Percentiles rank a stretch among this genome's conserved stretches.
Conservation (phyloP, 352 stramenopile genomes). For the Pythium sukuiense region DNA sequence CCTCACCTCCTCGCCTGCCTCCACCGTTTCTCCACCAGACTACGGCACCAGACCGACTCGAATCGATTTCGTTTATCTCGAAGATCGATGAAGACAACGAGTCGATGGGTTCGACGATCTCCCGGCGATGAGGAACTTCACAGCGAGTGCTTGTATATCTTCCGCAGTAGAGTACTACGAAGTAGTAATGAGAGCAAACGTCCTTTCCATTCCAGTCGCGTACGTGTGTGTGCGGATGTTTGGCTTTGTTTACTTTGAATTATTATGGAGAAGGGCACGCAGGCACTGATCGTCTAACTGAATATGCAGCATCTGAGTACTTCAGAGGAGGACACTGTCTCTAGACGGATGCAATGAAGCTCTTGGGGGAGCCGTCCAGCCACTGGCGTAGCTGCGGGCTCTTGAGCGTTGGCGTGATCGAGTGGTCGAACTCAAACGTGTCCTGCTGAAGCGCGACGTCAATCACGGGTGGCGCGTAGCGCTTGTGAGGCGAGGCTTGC, state of each 20-base stretch:
- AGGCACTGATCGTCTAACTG: not conserved
- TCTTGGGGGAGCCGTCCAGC: constrained; percentile 81
- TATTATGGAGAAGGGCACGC: not conserved
- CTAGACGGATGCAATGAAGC: constrained; percentile 81
- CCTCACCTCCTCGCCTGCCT: constrained; percentile 6
- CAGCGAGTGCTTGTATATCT: too few relatives aligned
- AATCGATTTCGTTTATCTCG: constrained; percentile 4
- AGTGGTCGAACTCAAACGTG: constrained; percentile 85
- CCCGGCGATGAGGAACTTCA: not conserved
- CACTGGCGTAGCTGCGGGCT: constrained; percentile 82
- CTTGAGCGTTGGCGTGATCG: constrained; percentile 85
- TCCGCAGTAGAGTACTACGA: too few relatives aligned
- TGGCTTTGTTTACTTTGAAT: not conserved
- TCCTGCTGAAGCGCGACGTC: constrained; percentile 81
- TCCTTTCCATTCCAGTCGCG: too few relatives aligned
- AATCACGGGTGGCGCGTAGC: constrained; percentile 68
- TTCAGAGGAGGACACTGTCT: not conserved
- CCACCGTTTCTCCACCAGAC: constrained; percentile 7
- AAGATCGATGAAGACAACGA: constrained; percentile 24
- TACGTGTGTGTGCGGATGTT: not conserved
- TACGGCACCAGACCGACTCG: constrained; percentile 6
- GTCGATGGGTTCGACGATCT: constrained; percentile 6
- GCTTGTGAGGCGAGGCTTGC: constrained; percentile 71
- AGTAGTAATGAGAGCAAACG: not conserved
- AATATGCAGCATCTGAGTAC: not conserved